Base-by-base conservation (phyloP, 1,284 basidiomycete species). In the Pterulicium gracile region DNA sequence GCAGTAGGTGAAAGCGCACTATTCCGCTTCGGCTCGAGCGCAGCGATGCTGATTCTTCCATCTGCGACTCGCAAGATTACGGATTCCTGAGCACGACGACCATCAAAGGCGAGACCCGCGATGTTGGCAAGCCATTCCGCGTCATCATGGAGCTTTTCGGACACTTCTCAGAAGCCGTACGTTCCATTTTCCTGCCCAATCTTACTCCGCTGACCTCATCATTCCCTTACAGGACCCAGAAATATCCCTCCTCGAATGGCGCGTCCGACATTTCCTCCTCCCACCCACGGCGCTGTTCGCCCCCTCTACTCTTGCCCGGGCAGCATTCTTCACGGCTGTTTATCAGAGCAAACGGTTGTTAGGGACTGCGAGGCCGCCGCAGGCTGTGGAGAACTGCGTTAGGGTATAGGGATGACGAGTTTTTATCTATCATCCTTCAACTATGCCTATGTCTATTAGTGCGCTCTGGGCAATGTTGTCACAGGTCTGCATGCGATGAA, bases 61-160 rank as follows among this genome's bases (percentile, higher is more conserved):
- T 17, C 15, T 39, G n/a, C n/a, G n/a, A n/a, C n/a, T n/a, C n/a
- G n/a, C n/a, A n/a, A 39, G 36, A 39, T 39, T 39, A 39, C 15
- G 36, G 36, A 39, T 39, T 39, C 15, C 19, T 18, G 15, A 39
- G 36, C 15, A 39, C 36, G 15, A 7, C 5, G 5, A 5, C 36
- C 15, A 7, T 17, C 36, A 18, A 15, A 10, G 36, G 36, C n/a
- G 36, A 39, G 15, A 39, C 36, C n/a, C 36, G 4, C 19, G 36
- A 39, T 13, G n/a, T 7, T 18, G 36, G 36, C 4, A 39, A 39
- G 15, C 15, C 36, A 4, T 4, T 39, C 7, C n/a, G 36, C 7
- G n/a, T 13, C 4, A 15, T 39, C 15, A 39, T 39, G 36, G 15
- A 17, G 19, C 15, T 39, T 18, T 7, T 17, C n/a, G n/a, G 36